phyloP scores from a whole-genome alignment of 495 filamentous ascomycete genomes.

The Bryoglossum gracile region DNA sequence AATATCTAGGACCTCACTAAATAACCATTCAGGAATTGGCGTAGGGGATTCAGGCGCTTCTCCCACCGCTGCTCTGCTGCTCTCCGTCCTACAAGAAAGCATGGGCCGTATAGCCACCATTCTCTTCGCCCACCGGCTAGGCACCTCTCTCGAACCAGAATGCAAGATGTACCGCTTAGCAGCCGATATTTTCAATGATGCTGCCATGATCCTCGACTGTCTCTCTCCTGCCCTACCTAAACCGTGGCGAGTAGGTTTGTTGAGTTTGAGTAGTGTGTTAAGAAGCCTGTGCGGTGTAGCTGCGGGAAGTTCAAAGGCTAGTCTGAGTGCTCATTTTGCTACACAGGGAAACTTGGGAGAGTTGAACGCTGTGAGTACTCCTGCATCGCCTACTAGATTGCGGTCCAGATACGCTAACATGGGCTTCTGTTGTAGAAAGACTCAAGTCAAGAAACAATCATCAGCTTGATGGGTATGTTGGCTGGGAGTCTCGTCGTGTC shows the following conservation, averaged over 20 bases:
- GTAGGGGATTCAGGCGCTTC: slow-evolving; percentile 83
- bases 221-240: slow-evolving; percentile 75
- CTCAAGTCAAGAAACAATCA: slow-evolving; percentile 91
- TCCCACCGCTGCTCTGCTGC: slow-evolving; percentile 78
- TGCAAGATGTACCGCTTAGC: slow-evolving; percentile 89
- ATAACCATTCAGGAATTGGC: slow-evolving; percentile 54
- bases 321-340: slow-evolving; percentile 87
- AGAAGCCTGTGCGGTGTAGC: slow-evolving; percentile 83
- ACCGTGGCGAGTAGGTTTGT: slow-evolving; percentile 54
- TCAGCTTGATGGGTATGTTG: slow-evolving; percentile 85
- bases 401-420: too few relatives aligned
- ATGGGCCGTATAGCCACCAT: slow-evolving; percentile 85
- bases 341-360: slow-evolving; percentile 83
- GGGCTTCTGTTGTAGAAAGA: too few relatives aligned
- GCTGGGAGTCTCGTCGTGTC: slow-evolving; percentile 76
- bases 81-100: slow-evolving; percentile 79
- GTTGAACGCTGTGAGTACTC: slow-evolving; percentile 67
- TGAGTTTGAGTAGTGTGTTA: slow-evolving; percentile 71
- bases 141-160: slow-evolving; percentile 84
- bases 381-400: too few relatives aligned
- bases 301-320: slow-evolving; percentile 83
- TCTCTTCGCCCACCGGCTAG: slow-evolving; percentile 77
- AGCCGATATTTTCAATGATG: slow-evolving; percentile 90
- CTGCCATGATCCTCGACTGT: slow-evolving; percentile 82
- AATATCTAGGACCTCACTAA: too few relatives aligned